Evolutionary conservation across 2,329 filamentous ascomycete genomes (phyloP).

Genomic region (Grosmannia serpens): DNA sequence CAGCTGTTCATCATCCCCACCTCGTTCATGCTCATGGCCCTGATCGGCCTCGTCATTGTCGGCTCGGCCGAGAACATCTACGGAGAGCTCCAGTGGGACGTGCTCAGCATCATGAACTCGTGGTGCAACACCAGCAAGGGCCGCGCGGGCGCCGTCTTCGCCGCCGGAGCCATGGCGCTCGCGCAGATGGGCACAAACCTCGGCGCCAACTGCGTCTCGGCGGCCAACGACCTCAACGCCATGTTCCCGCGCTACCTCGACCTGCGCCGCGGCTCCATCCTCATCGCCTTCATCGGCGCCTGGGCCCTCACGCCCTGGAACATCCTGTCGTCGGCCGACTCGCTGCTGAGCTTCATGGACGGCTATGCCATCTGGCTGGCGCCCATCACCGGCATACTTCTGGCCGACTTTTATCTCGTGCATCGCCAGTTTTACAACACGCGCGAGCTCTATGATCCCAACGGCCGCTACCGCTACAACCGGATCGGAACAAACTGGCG

Average conservation of each 20-base stretch:
- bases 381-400: conserved; percentile 20
- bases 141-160: conserved; percentile 14
- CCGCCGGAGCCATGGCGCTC: conserved; percentile 11
- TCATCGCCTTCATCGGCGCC: conserved; percentile 10
- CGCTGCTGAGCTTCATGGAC: conserved; percentile 12
- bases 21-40: conserved; percentile 22
- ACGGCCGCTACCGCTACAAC: conserved; percentile 22
- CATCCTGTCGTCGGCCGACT: conserved; percentile 10
- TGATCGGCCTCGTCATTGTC: conserved; percentile 27
- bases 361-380: conserved; percentile 13
- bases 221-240: conserved; percentile 23
- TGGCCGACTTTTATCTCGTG: conserved; percentile 26
- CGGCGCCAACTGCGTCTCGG: conserved; percentile 23
- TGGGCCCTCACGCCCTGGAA: conserved; percentile 18
- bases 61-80: conserved; percentile 28
- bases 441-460: conserved; percentile 23
- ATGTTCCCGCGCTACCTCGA: conserved; percentile 23
- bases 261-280: conserved; percentile 21
- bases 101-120: conserved; percentile 9
- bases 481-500: conserved; percentile 13
- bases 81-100: conserved; percentile 17
- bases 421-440: conserved; percentile 23
- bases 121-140: conserved; percentile 8
- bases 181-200: conserved; percentile 13
- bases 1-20: conserved; percentile 21